phyloP scores from a whole-genome alignment of 106 monocot genomes.

The Cymbidium sinense region DNA sequence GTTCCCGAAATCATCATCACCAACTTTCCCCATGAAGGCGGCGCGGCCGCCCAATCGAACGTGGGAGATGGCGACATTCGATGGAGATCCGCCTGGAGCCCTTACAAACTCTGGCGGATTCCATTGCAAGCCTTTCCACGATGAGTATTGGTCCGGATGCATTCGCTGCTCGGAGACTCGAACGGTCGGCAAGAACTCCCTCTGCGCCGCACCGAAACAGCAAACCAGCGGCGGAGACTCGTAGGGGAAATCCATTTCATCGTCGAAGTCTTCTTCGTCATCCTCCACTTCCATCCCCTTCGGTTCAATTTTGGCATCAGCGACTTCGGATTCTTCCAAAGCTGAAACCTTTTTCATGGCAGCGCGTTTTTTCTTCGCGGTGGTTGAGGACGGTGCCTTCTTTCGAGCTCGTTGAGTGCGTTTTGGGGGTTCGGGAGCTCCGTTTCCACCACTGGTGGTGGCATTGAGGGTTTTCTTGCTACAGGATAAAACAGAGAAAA shows the following conservation, averaged over 20 bases:
- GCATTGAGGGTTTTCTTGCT: conserved; percentile 3
- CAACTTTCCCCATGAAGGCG: conserved; percentile 94
- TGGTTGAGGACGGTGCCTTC: conserved; percentile 8
- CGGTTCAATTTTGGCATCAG: conserved; percentile 2
- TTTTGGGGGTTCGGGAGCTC: conserved; percentile 10
- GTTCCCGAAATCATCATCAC: conserved; percentile 71
- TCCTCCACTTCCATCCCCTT: conserved; percentile 10
- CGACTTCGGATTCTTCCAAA: conserved; percentile 8
- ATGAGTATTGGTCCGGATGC: conserved; percentile 83
- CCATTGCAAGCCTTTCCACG: conserved; percentile 88
- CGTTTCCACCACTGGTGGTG: not conserved
- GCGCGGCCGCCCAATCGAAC: conserved; percentile 71
- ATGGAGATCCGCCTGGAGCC: conserved; percentile 72
- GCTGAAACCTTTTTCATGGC: conserved; percentile 3
- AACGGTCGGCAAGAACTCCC: conserved; percentile 79
- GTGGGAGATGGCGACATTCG: conserved; percentile 81
- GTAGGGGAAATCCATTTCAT: conserved; percentile 62
- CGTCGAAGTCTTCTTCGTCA: conserved; percentile 39
- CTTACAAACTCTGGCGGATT: conserved; percentile 49
- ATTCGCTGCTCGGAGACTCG: conserved; percentile 69
- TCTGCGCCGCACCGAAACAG: conserved; percentile 81
- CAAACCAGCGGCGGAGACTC: conserved; percentile 69
- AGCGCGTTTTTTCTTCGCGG: conserved; percentile 3
- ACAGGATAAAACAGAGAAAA: not conserved
- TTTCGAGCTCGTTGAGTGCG: conserved; percentile 22